These are phyloP conservation scores for Globisporangium heterothallicum DNA, from an alignment of 352 stramenopile genomes.

Conservation along the genomic window DNA sequence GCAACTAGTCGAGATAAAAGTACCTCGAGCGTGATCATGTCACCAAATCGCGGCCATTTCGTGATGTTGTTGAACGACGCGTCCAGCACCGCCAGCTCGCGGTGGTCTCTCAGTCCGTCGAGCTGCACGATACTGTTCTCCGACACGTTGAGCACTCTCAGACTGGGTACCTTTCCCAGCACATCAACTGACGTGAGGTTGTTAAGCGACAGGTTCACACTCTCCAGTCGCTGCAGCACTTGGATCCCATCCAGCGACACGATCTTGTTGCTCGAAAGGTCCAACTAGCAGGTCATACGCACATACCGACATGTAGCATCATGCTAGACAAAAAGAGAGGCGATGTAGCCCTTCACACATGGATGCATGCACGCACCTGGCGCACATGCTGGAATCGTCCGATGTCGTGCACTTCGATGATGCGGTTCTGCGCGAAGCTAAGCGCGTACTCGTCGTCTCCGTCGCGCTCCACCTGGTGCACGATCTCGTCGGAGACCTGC, in stretches of 20 bases:
- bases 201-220: conserved; percentile 46
- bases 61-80: conserved; percentile 53
- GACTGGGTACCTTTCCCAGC: conserved; percentile 24
- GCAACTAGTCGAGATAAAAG: too few species aligned
- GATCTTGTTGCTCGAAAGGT: conserved; percentile 58
- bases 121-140: conserved; percentile 53
- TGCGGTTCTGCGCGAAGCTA: conserved; percentile 45
- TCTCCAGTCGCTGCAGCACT: conserved; percentile 33
- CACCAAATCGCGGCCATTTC: conserved; percentile 44
- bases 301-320: not conserved
- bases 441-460: conserved; percentile 31
- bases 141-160: conserved; percentile 48
- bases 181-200: conserved; percentile 38
- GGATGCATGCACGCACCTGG: too few species aligned
- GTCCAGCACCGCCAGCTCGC: conserved; percentile 39
- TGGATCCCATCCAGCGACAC: conserved; percentile 47
- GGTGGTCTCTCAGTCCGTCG: conserved; percentile 28
- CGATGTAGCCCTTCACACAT: too few species aligned
- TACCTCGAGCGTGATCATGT: conserved; percentile 42
- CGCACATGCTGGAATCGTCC: conserved; percentile 39
- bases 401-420: conserved; percentile 33
- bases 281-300: too few species aligned
- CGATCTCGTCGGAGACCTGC: conserved; percentile 44
- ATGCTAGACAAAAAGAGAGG: too few species aligned
- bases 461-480: conserved; percentile 28